phyloP scores from a whole-genome alignment of 208 protist genomes.

The Vickermania spadyakhi region DNA sequence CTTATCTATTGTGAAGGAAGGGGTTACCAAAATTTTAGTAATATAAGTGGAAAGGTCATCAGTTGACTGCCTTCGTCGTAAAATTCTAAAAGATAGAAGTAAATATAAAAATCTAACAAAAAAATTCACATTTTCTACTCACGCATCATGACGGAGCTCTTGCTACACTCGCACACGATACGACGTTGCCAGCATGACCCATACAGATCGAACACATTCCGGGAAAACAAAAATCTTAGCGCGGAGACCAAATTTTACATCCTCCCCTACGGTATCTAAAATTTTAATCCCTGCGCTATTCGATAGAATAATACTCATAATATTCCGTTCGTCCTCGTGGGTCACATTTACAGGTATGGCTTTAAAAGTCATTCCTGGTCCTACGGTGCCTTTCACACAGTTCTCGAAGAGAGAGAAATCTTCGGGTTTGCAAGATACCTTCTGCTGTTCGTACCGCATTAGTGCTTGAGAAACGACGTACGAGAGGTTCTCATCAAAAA shows the following conservation, averaged over 20 bases:
- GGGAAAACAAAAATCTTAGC: conserved; percentile 80
- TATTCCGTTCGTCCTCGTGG: conserved; percentile 44
- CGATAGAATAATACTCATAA: conserved; percentile 51
- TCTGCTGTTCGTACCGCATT: conserved; percentile 69
- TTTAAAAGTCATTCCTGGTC: conserved; percentile 84
- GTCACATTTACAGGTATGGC: conserved; percentile 86
- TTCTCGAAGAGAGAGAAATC: conserved; percentile 72
- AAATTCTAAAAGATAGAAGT: no score
- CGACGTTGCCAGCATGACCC: conserved; percentile 82
- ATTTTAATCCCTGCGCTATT: conserved; percentile 72
- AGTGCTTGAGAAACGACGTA: conserved; percentile 82
- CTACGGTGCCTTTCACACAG: conserved; percentile 77
- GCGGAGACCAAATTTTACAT: conserved; percentile 56
- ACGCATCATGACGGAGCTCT: no score
- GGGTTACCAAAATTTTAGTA: no score
- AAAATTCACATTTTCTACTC: no score
- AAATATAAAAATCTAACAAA: no score
- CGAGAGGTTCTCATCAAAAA: conserved; percentile 66
- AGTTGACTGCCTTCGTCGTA: no score
- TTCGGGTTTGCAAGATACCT: conserved; percentile 19
- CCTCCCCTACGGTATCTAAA: conserved; percentile 66
- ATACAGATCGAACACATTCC: conserved; percentile 77
- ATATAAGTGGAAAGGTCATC: no score
- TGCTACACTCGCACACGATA: conserved; percentile 32
- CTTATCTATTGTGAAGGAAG: no score